Evolutionary conservation across 2,329 filamentous ascomycete genomes (phyloP), one percentile per base, ranked within the genome.

Genomic region (Nothopassalora personata): DNA sequence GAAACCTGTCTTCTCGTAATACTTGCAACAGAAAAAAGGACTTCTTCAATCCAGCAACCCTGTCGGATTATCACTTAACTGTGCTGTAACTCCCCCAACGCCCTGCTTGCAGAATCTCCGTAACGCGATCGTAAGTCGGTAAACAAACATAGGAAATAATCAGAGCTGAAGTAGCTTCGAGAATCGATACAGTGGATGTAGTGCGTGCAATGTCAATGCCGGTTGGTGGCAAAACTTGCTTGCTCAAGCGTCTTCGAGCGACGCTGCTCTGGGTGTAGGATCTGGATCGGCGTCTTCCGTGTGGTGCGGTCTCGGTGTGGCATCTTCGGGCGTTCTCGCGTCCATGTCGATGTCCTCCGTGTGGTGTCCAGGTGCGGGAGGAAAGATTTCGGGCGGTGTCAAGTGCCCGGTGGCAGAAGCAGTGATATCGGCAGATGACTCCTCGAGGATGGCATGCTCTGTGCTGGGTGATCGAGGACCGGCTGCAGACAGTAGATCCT

Each of bases 371-470:
- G 78, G 78, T 10, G 69, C 64, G 10, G 62, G 72, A 7, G 79
- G 76, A 61, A 83, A 82, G 27, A 81, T 71, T 59, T 80, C 76
- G 4, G 80, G 80, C 59, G 80, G 80, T 59, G 79, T 81, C 56
- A 82, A 74, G 2, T 75, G 54, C 50, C 70, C 63, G 7, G 31
- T 34, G 66, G 67, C 53, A 56, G 65, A 67, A 73, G 66, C 68
- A 34, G 30, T 19, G 4, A 68, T 65, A 51, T 73, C 71, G 8
- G 62, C 72, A 11, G 73, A 72, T 23, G 67, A 68, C 31, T 77
- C 76, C 59, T 79, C 76, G 1, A 71, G 68, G 45, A 78, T 79
- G 28, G 61, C 60, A 23, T 51, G 54, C 43, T 58, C 58, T 8
- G 51, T 43, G n/a, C 46, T 55, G n/a, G 60, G 33, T 13, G 49